Evolutionary conservation across 208 protist species (phyloP), one percentile per base, ranked within the genome.

Genomic region (Acanthamoeba culbertsoni): DNA sequence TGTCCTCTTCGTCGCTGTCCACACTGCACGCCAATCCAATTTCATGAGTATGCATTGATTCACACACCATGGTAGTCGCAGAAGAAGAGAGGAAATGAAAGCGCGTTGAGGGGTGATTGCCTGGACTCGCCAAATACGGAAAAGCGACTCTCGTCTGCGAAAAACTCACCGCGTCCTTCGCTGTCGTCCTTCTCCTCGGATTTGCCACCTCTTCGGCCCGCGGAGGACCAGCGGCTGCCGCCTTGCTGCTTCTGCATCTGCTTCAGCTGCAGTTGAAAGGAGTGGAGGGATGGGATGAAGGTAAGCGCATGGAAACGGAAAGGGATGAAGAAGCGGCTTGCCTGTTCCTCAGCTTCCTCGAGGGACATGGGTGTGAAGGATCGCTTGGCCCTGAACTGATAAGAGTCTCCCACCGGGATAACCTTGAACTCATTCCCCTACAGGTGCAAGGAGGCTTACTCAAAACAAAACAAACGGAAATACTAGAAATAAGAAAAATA

Each of bases 391-490:
- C 59, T 8, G 86, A 91, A 91, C 26, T 75, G 35, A 40, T 91
- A 91, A 48, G 55, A 91, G 45, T 91, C 86, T 4, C 86, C 86
- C 28, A 57, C 31, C 7, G 86, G 86, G 14, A 59, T 16, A 48
- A 91, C 86, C 62, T 91, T 91, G 35, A 91, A 75, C 57, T 91
- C 86, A 35, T 53, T 51, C 5, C 86, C 86, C 86, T 91, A 26
- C 37, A 10, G 37, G 28, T 43, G 26, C 37, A 35, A 55, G 7
- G 73, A 84, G 35, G 12, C 6, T 33, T 37, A 7, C 28, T 48
- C 10, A 77, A 46, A 48, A 77, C 10, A 48, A 26, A 28, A 77
- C 18, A 48, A 77, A 46, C 42, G 31, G 8, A 35, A 42, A 42
- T 43, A 75, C 5, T 28, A 75, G 4, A 75, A 14, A 75, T 43